phyloP scores from a whole-genome alignment of 305 asterid genomes.

The Fraxinus dipetala region DNA sequence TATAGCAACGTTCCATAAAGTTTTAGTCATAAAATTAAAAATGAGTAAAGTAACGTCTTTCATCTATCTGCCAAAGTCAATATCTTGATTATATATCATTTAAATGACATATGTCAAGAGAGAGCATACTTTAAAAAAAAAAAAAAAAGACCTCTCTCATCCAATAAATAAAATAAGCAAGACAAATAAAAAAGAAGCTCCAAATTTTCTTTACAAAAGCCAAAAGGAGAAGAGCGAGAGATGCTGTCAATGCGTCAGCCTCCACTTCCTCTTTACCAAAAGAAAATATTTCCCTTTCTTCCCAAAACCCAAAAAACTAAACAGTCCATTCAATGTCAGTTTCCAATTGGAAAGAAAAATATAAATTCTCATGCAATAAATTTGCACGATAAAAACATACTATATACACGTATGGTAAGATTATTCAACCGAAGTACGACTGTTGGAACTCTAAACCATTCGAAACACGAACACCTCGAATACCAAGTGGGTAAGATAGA shows the following conservation, averaged over 20 bases:
- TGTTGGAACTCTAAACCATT: no score
- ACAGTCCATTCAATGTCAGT: conserved; percentile 10
- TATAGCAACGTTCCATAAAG: no score
- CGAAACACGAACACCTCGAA: no score
- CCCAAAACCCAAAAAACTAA: conserved; percentile 15
- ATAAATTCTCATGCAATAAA: neutral
- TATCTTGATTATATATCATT: neutral
- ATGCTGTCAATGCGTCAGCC: conserved; percentile 51
- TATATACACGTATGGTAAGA: no score
- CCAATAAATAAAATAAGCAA: conserved; percentile 28
- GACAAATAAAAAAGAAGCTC: conserved; percentile 34
- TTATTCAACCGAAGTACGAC: no score
- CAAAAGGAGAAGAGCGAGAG: conserved; percentile 14
- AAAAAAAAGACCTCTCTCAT: no score
- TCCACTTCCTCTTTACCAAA: conserved; percentile 30
- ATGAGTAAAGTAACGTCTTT: neutral
- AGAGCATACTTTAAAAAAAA: neutral
- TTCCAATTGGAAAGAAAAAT: conserved; percentile 20
- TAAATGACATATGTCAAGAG: neutral
- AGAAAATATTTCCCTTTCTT: conserved; percentile 10
- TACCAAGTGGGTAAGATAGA: no score
- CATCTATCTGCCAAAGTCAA: neutral
- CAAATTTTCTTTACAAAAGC: conserved; percentile 33
- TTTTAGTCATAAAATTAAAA: neutral
- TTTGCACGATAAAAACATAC: neutral